Percentiles rank a stretch among this genome's conserved stretches.
Conservation (phyloP, 176 grass and related monocot genomes). For the Panicum miliaceum region DNA sequence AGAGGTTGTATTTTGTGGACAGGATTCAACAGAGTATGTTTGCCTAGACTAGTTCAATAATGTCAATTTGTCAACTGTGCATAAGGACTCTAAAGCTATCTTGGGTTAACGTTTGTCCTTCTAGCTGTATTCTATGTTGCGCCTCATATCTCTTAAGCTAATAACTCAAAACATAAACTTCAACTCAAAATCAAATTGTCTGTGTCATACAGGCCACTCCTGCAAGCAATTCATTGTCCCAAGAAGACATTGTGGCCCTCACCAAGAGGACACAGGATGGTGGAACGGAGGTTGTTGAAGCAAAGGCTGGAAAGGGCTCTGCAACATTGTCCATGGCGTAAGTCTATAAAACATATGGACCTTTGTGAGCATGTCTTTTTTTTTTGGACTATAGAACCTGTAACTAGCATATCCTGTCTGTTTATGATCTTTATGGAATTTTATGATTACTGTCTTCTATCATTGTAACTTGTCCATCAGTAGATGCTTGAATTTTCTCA, state of each 20-base stretch:
- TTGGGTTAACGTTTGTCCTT: background rate
- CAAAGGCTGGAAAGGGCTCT: conserved; percentile 96
- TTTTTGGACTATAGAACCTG: background rate
- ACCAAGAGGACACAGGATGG: conserved; percentile 98
- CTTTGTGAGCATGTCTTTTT: conserved; percentile 4
- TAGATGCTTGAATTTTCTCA: background rate
- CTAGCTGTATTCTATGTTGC: background rate
- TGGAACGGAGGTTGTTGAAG: conserved; percentile 96
- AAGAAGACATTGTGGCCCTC: conserved; percentile 78
- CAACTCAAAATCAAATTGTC: background rate
- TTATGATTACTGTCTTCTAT: background rate
- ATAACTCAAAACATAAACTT: background rate
- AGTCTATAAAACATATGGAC: conserved; percentile 43
- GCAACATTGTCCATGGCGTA: conserved; percentile 99
- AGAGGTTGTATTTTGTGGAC: background rate
- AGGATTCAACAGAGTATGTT: background rate
- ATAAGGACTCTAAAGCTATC: background rate
- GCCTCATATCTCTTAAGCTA: background rate
- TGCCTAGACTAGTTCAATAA: background rate
- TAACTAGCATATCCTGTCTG: background rate
- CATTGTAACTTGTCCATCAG: background rate
- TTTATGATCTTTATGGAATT: background rate
- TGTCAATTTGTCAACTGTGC: background rate
- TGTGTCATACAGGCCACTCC: conserved; percentile 66
- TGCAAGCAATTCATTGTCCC: conserved; percentile 64